A percentile compares a stretch with the other conserved stretches of the same genome.
phyloP scores from a whole-genome alignment of 345 rosid genomes.

The Lumnitzera littorea region DNA sequence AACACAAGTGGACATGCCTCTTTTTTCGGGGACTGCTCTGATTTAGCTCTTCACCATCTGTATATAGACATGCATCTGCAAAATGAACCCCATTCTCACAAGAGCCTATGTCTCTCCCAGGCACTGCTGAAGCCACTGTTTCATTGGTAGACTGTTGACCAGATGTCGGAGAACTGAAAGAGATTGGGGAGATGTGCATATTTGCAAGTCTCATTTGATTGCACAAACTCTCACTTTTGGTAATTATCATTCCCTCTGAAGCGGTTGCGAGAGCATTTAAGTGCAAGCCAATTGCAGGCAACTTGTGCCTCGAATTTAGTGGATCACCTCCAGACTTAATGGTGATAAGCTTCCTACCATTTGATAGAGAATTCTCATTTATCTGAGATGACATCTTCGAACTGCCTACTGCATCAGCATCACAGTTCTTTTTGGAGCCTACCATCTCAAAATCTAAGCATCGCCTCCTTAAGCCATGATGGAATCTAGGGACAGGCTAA shows the following conservation, averaged over 20 bases:
- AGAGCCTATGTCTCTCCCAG: slow-evolving; percentile 30
- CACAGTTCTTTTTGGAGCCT: slow-evolving; percentile 39
- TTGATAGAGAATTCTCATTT: slow-evolving; percentile 16
- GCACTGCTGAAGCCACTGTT: slow-evolving; percentile 29
- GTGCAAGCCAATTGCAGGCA: slow-evolving; percentile 89
- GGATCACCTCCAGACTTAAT: slow-evolving; percentile 33
- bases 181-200: slow-evolving; percentile 29
- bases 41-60: slow-evolving; percentile 42
- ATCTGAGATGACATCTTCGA: slow-evolving; percentile 16
- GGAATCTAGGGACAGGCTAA: slow-evolving; percentile 48
- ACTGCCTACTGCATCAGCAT: slow-evolving; percentile 19
- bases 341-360: slow-evolving; percentile 30
- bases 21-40: slow-evolving; percentile 70
- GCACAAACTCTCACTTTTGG: slow-evolving; percentile 31
- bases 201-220: slow-evolving; percentile 34
- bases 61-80: slow-evolving; percentile 37
- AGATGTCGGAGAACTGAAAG: slow-evolving; percentile 27
- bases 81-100: slow-evolving; percentile 24
- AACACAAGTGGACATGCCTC: slow-evolving; percentile 31
- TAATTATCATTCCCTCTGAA: slow-evolving; percentile 29
- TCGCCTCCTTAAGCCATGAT: slow-evolving; percentile 80
- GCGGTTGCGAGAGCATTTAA: slow-evolving; percentile 62
- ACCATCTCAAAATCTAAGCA: slow-evolving; percentile 79
- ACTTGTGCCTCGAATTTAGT: slow-evolving; percentile 19
- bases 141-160: slow-evolving; percentile 27